Evolutionary conservation across 2,329 filamentous ascomycete species (phyloP), one percentile per base, ranked within the genome.

Genomic region (Pseudopithomyces maydicus): DNA sequence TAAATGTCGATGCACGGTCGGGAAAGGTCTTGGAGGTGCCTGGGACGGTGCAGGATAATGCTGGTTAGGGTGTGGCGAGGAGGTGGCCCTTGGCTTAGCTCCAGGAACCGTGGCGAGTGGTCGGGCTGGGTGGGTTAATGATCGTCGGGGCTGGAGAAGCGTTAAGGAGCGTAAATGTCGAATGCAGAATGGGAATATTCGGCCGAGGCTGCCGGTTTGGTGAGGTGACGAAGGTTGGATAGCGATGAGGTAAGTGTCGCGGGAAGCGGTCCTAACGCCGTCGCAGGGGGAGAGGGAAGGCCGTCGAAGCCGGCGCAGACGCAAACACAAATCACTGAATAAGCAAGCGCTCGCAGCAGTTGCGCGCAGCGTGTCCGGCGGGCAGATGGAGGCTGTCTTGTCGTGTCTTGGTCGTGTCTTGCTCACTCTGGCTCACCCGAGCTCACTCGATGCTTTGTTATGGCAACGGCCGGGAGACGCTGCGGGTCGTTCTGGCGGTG

Each of bases 301-400:
- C 58, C 57, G 57, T 53, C 48, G 63, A 69, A 63, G 52, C 19
- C 54, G 55, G 65, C 61, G 61, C 58, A 65, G 54, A 51, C 3
- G 3, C 22, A 48, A 49, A 36, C 38, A 29, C 26, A 26, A 20
- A 23, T 54, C 47, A 46, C 46, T 52, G 19, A 58, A 51, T 51
- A 64, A 64, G 55, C 29, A 38, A 20, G n/a, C 12, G 5, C 33
- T n/a, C 22, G 23, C 17, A 19, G 5, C 26, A 32, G n/a, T 42
- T 41, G 17, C 17, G 47, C 47, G 22, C 7, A 36, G 35, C 8
- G 8, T 29, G 26, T 29, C 26, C 26, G 26, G 26, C 26, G 8
- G 26, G 26, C 8, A 29, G n/a, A n/a, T n/a, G n/a, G n/a, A n/a
- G n/a, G n/a, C n/a, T 29, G 26, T 29, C 26, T 29, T 29, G 26